phyloP scores from a whole-genome alignment of 768 basidiomycete genomes.

The Psilocybe cubensis region DNA sequence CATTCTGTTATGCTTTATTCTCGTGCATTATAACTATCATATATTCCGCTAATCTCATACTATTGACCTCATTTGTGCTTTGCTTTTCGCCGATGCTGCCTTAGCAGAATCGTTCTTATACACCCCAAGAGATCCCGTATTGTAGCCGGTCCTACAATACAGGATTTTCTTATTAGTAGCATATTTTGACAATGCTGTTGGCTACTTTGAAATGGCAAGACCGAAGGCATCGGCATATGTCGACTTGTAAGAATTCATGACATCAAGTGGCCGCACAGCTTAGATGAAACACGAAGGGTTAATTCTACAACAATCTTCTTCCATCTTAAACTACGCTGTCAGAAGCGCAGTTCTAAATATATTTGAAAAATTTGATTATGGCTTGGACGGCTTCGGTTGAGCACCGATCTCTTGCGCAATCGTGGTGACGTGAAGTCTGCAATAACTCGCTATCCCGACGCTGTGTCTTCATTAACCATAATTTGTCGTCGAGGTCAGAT shows the following conservation, averaged over 20 bases:
- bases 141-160: constrained; percentile 18
- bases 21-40: constrained; percentile 21
- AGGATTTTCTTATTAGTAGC: constrained; percentile 6
- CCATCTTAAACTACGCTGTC: constrained; percentile 7
- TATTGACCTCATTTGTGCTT: constrained; percentile 16
- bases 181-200: background rate
- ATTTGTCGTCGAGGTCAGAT: background rate
- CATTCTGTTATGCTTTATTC: constrained; percentile 19
- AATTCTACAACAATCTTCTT: constrained; percentile 6
- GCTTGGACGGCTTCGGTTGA: constrained; percentile 9
- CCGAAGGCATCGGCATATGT: constrained; percentile 21
- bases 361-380: constrained; percentile 1
- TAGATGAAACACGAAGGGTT: constrained; percentile 14
- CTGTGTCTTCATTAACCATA: background rate
- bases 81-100: constrained; percentile 11
- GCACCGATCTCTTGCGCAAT: background rate
- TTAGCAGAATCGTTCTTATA: background rate
- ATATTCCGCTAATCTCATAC: constrained; percentile 21
- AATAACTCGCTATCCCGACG: background rate
- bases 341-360: constrained; percentile 9
- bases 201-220: background rate
- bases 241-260: constrained; percentile 7
- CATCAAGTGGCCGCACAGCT: constrained; percentile 12
- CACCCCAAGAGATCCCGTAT: constrained; percentile 5
- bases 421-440: constrained; percentile 3